phyloP scores from a whole-genome alignment of 2,329 filamentous ascomycete genomes.

The Phyllosticta ampelicida region DNA sequence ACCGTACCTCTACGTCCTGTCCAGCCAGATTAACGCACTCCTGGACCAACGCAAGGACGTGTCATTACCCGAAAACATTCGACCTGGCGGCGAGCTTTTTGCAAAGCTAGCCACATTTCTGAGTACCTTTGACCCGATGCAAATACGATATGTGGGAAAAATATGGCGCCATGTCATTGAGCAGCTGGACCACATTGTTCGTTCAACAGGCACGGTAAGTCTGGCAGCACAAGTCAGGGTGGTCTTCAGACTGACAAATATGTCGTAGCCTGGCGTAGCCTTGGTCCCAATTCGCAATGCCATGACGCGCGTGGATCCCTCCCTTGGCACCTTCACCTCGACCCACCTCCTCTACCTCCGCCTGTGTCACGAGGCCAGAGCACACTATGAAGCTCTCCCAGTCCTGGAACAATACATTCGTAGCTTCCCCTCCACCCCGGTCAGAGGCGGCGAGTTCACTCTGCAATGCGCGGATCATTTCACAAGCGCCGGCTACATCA shows the following conservation, averaged over 20 bases:
- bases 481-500: conserved; percentile 48
- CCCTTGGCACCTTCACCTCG: conserved; percentile 54
- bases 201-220: conserved; percentile 23
- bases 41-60: conserved; percentile 23
- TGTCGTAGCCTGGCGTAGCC: conserved; percentile 22
- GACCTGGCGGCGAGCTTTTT: conserved; percentile 39
- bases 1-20: conserved; percentile 46
- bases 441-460: conserved; percentile 24
- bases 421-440: conserved; percentile 45
- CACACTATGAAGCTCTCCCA: conserved; percentile 45
- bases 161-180: conserved; percentile 38
- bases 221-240: not conserved
- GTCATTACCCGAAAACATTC: conserved; percentile 5
- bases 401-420: conserved; percentile 56
- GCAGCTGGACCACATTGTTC: conserved; percentile 23
- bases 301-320: conserved; percentile 56
- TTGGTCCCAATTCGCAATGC: conserved; percentile 37
- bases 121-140: conserved; percentile 41
- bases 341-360: conserved; percentile 49
- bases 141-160: conserved; percentile 43
- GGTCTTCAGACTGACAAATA: conserved; percentile 10
- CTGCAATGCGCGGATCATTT: conserved; percentile 31
- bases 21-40: conserved; percentile 34
- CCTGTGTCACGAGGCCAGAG: conserved; percentile 45
- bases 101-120: conserved; percentile 38